A percentile compares a stretch with the other conserved stretches of the same genome.
Evolutionary conservation across 116 monocot species (phyloP).

Genomic region (Dioscorea cayenensis): DNA sequence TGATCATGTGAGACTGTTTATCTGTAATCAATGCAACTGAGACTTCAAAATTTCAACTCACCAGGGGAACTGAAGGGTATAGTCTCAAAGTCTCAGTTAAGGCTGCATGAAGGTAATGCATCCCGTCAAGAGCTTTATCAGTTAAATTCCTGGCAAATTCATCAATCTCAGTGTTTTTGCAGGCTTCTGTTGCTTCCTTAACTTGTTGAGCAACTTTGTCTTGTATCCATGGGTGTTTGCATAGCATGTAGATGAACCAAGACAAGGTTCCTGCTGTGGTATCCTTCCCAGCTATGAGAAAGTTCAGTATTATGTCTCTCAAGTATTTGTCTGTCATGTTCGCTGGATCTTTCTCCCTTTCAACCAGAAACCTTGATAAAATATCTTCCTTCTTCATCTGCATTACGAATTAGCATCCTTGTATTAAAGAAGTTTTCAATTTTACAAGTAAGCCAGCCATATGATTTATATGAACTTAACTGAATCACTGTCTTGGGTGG

Average conservation of each 20-base stretch:
- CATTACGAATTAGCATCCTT: not conserved
- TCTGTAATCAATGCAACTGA: no score
- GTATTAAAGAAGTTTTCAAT: not conserved
- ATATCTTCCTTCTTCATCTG: constrained; percentile 45
- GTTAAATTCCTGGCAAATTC: constrained; percentile 25
- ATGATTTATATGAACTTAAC: constrained; percentile 6
- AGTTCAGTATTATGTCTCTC: constrained; percentile 55
- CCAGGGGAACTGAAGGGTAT: constrained; percentile 45
- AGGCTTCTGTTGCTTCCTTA: constrained; percentile 3
- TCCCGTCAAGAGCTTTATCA: constrained; percentile 25
- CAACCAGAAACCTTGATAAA: constrained; percentile 39
- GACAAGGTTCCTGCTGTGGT: constrained; percentile 48
- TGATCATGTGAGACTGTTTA: not conserved
- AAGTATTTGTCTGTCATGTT: constrained; percentile 35
- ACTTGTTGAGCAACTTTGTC: constrained; percentile 41
- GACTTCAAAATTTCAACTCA: not conserved
- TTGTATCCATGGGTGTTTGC: constrained; percentile 34
- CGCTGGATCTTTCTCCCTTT: constrained; percentile 27
- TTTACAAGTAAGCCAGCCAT: not conserved
- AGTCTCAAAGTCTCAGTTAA: constrained; percentile 55
- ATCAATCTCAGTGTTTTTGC: constrained; percentile 1
- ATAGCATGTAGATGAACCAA: constrained; percentile 58
- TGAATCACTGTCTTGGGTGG: not conserved
- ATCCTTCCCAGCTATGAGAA: constrained; percentile 50
- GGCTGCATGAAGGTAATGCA: constrained; percentile 64